A percentile compares a stretch with the other conserved stretches of the same genome.
These are phyloP conservation scores for Ballota nigra DNA, from an alignment of 257 asterid species.

Conservation along the genomic window DNA sequence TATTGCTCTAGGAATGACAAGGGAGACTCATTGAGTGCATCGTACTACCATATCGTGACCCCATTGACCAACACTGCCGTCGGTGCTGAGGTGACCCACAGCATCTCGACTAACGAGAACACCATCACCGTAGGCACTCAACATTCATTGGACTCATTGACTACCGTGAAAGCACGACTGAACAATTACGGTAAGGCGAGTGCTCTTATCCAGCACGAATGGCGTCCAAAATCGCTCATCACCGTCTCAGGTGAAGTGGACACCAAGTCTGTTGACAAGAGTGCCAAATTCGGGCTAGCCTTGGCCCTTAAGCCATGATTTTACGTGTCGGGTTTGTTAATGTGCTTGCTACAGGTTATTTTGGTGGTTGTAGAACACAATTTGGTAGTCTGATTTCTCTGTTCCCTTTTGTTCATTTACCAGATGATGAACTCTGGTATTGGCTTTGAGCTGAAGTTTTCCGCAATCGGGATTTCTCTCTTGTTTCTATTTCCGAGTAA, in stretches of 20 bases:
- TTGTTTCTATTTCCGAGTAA: slow-evolving; percentile 4
- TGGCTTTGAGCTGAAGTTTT: slow-evolving; percentile 23
- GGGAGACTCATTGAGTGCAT: slow-evolving; percentile 37
- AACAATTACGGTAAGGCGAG: slow-evolving; percentile 48
- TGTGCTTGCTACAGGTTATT: slow-evolving; percentile 34
- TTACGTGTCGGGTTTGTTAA: too few relatives aligned
- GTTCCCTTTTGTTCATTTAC: not conserved
- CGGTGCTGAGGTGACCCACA: slow-evolving; percentile 50
- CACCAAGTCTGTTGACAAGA: slow-evolving; percentile 46
- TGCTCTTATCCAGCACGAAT: slow-evolving; percentile 54
- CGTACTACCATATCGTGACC: slow-evolving; percentile 48
- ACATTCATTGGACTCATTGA: slow-evolving; percentile 48
- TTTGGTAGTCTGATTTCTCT: slow-evolving; percentile 18
- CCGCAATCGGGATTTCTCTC: slow-evolving; percentile 8
- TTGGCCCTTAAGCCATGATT: slow-evolving; percentile 49
- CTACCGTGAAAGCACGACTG: slow-evolving; percentile 40
- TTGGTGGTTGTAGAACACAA: slow-evolving; percentile 22
- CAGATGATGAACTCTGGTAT: slow-evolving; percentile 5
- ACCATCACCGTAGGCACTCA: slow-evolving; percentile 45
- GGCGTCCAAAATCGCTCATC: slow-evolving; percentile 53
- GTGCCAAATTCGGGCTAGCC: slow-evolving; percentile 51
- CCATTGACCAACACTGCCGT: slow-evolving; percentile 46
- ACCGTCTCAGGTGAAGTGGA: slow-evolving; percentile 51
- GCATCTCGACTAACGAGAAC: slow-evolving; percentile 52
- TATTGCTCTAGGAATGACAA: slow-evolving; percentile 53